Evolutionary conservation across 179 eudicot genomes (phyloP).

Genomic region (Monotropa hypopitys): DNA sequence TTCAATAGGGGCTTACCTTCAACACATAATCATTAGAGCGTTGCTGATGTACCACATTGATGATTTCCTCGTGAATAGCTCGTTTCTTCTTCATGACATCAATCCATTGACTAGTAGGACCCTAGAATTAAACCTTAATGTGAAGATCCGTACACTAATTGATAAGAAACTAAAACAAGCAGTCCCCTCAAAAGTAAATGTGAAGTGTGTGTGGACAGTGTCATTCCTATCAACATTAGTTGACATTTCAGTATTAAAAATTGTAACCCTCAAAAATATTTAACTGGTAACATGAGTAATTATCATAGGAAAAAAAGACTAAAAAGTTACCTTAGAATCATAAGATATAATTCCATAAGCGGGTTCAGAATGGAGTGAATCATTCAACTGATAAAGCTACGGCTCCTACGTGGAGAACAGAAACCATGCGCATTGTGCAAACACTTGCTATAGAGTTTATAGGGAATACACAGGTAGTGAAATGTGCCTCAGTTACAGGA

Average conservation of each 20-base stretch:
- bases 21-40: conserved; percentile 22
- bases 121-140: conserved; percentile 28
- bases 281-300: not conserved
- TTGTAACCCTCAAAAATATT: not conserved
- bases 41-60: conserved; percentile 45
- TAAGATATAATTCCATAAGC: not conserved
- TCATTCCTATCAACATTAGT: not conserved
- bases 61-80: conserved; percentile 67
- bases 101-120: conserved; percentile 59
- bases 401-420: no score
- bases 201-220: not conserved
- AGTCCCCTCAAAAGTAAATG: not conserved
- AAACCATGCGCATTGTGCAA: not conserved
- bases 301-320: not conserved
- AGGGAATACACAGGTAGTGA: not conserved
- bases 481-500: not conserved
- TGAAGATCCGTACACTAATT: not conserved
- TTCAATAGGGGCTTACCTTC: conserved; percentile 30
- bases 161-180: conserved; percentile 1
- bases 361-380: not conserved
- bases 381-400: not conserved
- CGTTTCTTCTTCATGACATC: conserved; percentile 92
- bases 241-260: not conserved
- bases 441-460: not conserved
- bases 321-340: not conserved